phyloP scores from a whole-genome alignment of 1,139 yeast genomes.

The Geotrichum citri-aurantii region DNA sequence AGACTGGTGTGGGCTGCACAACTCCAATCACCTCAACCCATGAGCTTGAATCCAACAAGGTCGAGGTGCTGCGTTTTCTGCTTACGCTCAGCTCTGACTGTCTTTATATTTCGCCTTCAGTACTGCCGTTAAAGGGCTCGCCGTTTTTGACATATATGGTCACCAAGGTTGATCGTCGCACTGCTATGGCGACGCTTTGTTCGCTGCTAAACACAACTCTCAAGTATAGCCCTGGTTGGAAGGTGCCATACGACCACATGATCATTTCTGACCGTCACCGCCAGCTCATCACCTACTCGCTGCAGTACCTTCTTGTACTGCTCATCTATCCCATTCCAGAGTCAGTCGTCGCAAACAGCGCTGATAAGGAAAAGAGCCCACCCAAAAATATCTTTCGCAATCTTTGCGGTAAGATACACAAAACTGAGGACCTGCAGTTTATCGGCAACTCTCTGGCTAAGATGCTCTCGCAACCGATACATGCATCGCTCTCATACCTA shows the following conservation, averaged over 20 bases:
- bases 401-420: slow-evolving; percentile 36
- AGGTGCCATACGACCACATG: slow-evolving; percentile 38
- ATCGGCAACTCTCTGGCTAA: slow-evolving; percentile 38
- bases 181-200: slow-evolving; percentile 51
- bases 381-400: slow-evolving; percentile 32
- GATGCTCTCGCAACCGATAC: slow-evolving; percentile 33
- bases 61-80: slow-evolving; percentile 60
- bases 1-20: slow-evolving; percentile 64
- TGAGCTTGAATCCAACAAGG: slow-evolving; percentile 56
- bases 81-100: slow-evolving; percentile 59
- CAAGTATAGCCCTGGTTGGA: slow-evolving; percentile 37
- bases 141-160: slow-evolving; percentile 56
- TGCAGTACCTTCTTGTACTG: slow-evolving; percentile 59
- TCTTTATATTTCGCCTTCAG: slow-evolving; percentile 48
- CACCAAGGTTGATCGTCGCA: slow-evolving; percentile 47
- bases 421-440: slow-evolving; percentile 42
- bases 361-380: slow-evolving; percentile 5
- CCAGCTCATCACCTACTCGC: slow-evolving; percentile 49
- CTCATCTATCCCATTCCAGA: slow-evolving; percentile 60
- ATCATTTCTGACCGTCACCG: slow-evolving; percentile 46
- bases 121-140: slow-evolving; percentile 48
- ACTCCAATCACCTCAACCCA: slow-evolving; percentile 41
- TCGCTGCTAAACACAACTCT: slow-evolving; percentile 58
- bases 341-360: slow-evolving; percentile 1
- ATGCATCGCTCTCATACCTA: slow-evolving; percentile 31